phyloP scores from a whole-genome alignment of 257 asterid species.

The Jacaranda mimosifolia region DNA sequence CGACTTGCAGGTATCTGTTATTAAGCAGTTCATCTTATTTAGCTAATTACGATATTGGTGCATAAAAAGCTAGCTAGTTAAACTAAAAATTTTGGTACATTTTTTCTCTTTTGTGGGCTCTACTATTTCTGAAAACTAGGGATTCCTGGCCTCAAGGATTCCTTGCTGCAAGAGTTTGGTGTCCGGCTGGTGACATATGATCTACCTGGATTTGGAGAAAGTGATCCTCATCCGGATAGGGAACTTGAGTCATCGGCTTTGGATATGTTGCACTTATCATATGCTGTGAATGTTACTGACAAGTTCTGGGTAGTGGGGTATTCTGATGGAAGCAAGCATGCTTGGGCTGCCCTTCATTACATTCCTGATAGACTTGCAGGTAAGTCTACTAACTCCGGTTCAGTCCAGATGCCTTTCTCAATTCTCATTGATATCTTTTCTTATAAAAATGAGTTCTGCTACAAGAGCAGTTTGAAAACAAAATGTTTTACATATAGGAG shows the following conservation, averaged over 20 bases:
- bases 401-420: not conserved
- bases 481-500: no score
- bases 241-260: conserved; percentile 90
- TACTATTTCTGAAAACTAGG: conserved; percentile 53
- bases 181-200: conserved; percentile 84
- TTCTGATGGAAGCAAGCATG: conserved; percentile 83
- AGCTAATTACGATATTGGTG: not conserved
- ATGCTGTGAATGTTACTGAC: conserved; percentile 74
- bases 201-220: conserved; percentile 97
- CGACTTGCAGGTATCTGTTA: conserved; percentile 77
- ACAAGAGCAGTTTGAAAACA: no score
- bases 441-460: no score
- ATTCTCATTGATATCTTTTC: not conserved
- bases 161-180: conserved; percentile 83
- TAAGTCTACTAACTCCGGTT: conserved; percentile 31
- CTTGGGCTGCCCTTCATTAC: conserved; percentile 94
- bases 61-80: not conserved
- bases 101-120: not conserved
- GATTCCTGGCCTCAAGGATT: conserved; percentile 76
- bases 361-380: conserved; percentile 96
- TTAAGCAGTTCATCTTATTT: not conserved
- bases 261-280: conserved; percentile 87
- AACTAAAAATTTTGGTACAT: not conserved
- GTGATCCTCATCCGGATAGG: conserved; percentile 91
- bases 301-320: conserved; percentile 91